Conservation (phyloP, 495 filamentous ascomycete genomes). For the Neurospora sp. region DNA sequence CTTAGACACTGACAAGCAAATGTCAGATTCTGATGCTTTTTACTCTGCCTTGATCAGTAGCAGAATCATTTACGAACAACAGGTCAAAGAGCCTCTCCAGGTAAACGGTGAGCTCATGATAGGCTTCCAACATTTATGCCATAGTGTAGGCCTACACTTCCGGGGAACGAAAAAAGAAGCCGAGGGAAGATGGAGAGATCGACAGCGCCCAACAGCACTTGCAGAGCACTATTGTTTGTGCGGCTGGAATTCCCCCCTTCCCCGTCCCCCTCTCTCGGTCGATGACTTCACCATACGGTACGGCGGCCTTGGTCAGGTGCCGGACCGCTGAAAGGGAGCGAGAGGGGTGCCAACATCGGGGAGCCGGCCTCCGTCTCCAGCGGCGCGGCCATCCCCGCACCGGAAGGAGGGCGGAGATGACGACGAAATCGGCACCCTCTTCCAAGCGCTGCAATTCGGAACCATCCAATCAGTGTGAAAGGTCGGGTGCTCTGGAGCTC, state of each 20-base stretch:
- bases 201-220: neutral
- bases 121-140: neutral
- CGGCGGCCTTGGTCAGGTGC: neutral
- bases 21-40: too few relatives aligned
- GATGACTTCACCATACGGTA: neutral
- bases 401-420: neutral
- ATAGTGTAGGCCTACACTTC: neutral
- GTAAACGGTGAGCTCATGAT: neutral
- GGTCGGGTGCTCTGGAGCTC: neutral
- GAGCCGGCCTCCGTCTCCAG: neutral
- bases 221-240: neutral
- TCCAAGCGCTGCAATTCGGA: neutral
- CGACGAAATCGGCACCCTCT: neutral
- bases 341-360: neutral
- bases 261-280: neutral
- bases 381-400: neutral
- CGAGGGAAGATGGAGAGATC: neutral
- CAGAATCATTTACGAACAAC: neutral
- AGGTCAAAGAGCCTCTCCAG: neutral
- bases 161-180: neutral
- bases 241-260: neutral
- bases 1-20: neutral
- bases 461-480: neutral
- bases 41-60: too few relatives aligned
- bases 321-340: neutral